Percentiles rank a stretch among this genome's conserved stretches.
Evolutionary conservation across 139 green algal species (phyloP).

Genomic region (Spirogloea muscicola): DNA sequence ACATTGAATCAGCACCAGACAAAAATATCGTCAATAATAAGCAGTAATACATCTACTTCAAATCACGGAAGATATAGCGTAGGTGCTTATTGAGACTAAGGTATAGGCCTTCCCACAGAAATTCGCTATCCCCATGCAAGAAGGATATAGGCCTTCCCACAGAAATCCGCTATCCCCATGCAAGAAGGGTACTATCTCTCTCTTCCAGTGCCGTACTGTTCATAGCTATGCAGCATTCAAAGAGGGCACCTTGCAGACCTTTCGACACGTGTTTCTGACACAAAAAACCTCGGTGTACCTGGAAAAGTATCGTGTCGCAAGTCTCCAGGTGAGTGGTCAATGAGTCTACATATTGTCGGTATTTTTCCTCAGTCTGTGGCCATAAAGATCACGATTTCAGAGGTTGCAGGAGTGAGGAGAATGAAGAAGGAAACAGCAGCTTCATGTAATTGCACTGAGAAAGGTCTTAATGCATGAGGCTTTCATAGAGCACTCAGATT

Average conservation of each 20-base stretch:
- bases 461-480: too few relatives aligned
- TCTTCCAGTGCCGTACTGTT: not conserved
- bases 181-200: not conserved
- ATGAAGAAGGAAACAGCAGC: not conserved
- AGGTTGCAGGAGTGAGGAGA: too few relatives aligned
- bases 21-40: too few relatives aligned
- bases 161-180: not conserved
- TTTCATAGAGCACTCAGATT: too few relatives aligned
- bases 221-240: not conserved
- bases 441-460: not conserved
- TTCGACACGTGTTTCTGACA: too few relatives aligned
- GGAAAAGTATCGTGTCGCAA: constrained; percentile 33
- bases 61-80: not conserved
- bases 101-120: too few relatives aligned
- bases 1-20: not conserved
- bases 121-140: too few relatives aligned
- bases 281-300: not conserved
- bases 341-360: constrained; percentile 31
- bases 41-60: not conserved
- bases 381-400: not conserved
- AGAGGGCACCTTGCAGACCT: not conserved
- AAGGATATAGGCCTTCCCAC: not conserved
- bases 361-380: constrained; percentile 45
- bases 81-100: not conserved
- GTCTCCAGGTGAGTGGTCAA: constrained; percentile 35